These are phyloP conservation scores for Scytalidium lignicola DNA, from an alignment of 2,329 filamentous ascomycete genomes.

Conservation along the genomic window DNA sequence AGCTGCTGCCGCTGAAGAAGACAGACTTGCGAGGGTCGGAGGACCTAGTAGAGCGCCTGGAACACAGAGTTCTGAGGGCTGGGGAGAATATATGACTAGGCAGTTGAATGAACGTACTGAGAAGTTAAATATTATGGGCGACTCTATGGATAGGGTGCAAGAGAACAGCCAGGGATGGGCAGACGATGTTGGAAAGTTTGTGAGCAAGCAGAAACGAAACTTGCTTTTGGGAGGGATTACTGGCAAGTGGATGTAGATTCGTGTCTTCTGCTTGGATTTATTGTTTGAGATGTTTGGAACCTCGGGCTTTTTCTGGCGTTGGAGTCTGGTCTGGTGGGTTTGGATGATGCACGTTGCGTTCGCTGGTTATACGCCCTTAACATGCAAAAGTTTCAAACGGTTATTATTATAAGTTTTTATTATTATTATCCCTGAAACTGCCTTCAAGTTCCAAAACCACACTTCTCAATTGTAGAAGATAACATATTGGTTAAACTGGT, in stretches of 20 bases:
- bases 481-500: too few species aligned
- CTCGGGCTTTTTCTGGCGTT: too few species aligned
- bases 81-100: slow-evolving; percentile 76
- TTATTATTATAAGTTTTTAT: too few species aligned
- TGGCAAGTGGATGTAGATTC: slow-evolving; percentile 44
- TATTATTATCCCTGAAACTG: too few species aligned
- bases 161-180: slow-evolving; percentile 79
- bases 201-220: slow-evolving; percentile 81
- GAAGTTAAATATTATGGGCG: slow-evolving; percentile 74
- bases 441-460: too few species aligned
- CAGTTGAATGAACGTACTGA: slow-evolving; percentile 90
- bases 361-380: too few species aligned
- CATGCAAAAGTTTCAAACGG: too few species aligned
- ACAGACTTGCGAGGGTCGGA: slow-evolving; percentile 48
- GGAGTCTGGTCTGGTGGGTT: too few species aligned
- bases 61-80: slow-evolving; percentile 46
- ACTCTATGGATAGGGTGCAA: slow-evolving; percentile 78
- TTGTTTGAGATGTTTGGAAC: too few species aligned
- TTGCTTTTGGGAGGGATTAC: slow-evolving; percentile 67
- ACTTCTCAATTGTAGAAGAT: too few species aligned
- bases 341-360: too few species aligned
- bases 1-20: slow-evolving; percentile 70
- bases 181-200: slow-evolving; percentile 82
- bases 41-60: slow-evolving; percentile 27
- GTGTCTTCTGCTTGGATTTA: not conserved